Conservation (phyloP, 2,329 filamentous ascomycete species). For the Talaromyces rugulosus region DNA sequence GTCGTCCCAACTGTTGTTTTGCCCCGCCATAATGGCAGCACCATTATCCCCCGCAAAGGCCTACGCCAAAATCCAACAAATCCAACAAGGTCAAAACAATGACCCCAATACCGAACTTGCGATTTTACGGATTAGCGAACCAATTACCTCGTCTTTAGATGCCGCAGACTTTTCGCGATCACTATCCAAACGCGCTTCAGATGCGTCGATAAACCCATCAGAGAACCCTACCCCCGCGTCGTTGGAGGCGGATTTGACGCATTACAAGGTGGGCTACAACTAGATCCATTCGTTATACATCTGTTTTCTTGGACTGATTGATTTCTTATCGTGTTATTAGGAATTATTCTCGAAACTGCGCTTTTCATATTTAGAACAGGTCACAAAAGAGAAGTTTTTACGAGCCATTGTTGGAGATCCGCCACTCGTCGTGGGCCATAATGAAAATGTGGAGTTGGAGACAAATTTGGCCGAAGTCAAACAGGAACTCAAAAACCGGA, state of each 20-base stretch:
- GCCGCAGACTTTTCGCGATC: constrained; percentile 22
- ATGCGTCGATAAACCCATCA: constrained; percentile 63
- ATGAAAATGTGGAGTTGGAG: constrained; percentile 78
- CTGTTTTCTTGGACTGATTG: constrained; percentile 1
- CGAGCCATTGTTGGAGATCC: constrained; percentile 88
- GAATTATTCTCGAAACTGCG: constrained; percentile 94
- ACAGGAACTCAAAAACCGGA: constrained; percentile 70
- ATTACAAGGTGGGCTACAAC: constrained; percentile 63
- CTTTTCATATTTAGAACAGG: constrained; percentile 96
- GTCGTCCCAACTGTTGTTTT: neutral
- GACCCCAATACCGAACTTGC: constrained; percentile 52
- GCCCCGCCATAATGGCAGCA: constrained; percentile 14
- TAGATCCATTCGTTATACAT: neutral
- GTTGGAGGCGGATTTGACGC: constrained; percentile 75
- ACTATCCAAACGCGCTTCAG: constrained; percentile 59
- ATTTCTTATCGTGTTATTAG: constrained; percentile 24
- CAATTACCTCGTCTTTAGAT: constrained; percentile 52
- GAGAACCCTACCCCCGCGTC: constrained; percentile 69
- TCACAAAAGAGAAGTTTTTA: constrained; percentile 97
- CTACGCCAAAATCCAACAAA: constrained; percentile 45
- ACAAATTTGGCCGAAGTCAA: constrained; percentile 67
- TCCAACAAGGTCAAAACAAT: constrained; percentile 37
- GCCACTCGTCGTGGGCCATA: constrained; percentile 74
- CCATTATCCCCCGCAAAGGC: constrained; percentile 20
- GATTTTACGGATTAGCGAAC: constrained; percentile 73